phyloP scores from a whole-genome alignment of 768 basidiomycete species.

The Porpolomopsis calyptriformis region DNA sequence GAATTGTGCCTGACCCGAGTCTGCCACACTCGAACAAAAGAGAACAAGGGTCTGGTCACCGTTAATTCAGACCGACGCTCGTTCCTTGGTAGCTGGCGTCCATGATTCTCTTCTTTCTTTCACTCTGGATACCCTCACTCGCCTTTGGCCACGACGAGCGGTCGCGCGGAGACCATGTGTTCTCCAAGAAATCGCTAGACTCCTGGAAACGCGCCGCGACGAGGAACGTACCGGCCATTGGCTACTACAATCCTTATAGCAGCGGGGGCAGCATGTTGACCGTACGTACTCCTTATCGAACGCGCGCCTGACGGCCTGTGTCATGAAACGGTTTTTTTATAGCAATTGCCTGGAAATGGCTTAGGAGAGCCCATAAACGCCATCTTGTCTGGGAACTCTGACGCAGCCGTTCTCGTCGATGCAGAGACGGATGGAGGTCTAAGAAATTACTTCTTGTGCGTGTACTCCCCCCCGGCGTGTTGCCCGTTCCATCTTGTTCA shows the following conservation, averaged over 20 bases:
- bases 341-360: conserved; percentile 53
- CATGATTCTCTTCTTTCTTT: conserved; percentile 10
- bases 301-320: not conserved
- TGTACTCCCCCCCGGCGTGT: conserved; percentile 8
- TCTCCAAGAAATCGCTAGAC: conserved; percentile 11
- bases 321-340: conserved; percentile 4
- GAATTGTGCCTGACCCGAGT: not conserved
- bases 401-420: conserved; percentile 54
- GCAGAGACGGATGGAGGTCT: conserved; percentile 56
- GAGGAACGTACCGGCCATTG: conserved; percentile 36
- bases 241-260: conserved; percentile 48
- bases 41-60: too few relatives aligned
- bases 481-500: not conserved
- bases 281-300: conserved; percentile 32
- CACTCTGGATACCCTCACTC: conserved; percentile 16
- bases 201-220: conserved; percentile 7
- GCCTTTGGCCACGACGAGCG: conserved; percentile 4
- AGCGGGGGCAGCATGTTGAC: conserved; percentile 63
- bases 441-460: conserved; percentile 73
- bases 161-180: too few relatives aligned
- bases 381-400: conserved; percentile 71
- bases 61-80: too few relatives aligned
- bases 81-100: too few relatives aligned
- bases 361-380: conserved; percentile 82
- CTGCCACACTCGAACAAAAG: too few relatives aligned